phyloP scores from a whole-genome alignment of 805 yeast species.

The Saturnispora sekii region DNA sequence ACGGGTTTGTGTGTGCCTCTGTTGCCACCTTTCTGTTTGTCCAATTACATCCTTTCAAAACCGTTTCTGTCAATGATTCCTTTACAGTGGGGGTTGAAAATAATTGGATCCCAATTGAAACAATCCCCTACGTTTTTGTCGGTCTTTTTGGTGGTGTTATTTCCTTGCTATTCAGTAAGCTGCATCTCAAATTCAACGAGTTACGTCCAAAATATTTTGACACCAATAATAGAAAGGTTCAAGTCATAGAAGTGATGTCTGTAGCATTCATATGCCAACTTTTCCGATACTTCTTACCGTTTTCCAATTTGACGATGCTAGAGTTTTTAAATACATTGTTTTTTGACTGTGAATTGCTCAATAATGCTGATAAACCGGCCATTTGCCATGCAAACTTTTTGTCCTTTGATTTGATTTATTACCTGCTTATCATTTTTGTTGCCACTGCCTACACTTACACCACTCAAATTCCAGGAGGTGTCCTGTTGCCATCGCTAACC shows the following conservation, averaged over 20 bases:
- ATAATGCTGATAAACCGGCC: constrained; percentile 9
- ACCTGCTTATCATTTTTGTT: constrained; percentile 25
- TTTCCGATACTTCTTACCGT: constrained; percentile 41
- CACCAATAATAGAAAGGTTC: constrained; percentile 24
- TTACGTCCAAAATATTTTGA: constrained; percentile 20
- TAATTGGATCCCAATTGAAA: constrained; percentile 63
- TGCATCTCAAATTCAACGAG: constrained; percentile 37
- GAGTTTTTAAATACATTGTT: constrained; percentile 52
- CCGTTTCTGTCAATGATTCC: constrained; percentile 31
- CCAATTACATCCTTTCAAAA: constrained; percentile 39
- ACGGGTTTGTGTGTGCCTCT: constrained; percentile 71
- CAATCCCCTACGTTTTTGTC: constrained; percentile 59
- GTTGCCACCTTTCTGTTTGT: constrained; percentile 56
- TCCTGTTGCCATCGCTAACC: constrained; percentile 52
- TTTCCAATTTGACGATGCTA: constrained; percentile 41
- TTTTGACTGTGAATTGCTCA: constrained; percentile 44
- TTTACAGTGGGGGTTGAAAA: constrained; percentile 61
- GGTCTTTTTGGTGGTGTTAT: constrained; percentile 64
- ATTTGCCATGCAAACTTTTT: constrained; percentile 22
- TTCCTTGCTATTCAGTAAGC: constrained; percentile 43
- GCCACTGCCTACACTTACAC: constrained; percentile 67
- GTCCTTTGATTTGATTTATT: constrained; percentile 25
- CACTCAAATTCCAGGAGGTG: constrained; percentile 57
- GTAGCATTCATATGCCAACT: constrained; percentile 44
- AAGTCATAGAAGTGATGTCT: constrained; percentile 35